Evolutionary conservation across 352 stramenopile genomes (phyloP).

Genomic region (Pythium myriotylum): DNA sequence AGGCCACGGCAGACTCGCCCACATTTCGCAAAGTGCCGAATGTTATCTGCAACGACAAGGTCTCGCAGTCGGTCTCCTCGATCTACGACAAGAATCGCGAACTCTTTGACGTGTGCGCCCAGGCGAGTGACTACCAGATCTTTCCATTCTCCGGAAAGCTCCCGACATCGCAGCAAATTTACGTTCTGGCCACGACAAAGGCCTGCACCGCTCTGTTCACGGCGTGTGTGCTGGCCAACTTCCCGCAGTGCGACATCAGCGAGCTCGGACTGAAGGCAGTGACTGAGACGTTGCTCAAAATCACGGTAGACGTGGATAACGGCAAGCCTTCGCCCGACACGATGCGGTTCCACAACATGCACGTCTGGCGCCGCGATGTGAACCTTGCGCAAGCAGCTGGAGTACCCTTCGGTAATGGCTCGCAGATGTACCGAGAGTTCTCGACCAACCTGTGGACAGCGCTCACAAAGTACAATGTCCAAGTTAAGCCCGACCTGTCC

Average conservation of each 20-base stretch:
- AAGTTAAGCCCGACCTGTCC: conserved; percentile 38
- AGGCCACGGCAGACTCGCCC: conserved; percentile 2
- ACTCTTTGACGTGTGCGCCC: conserved; percentile 57
- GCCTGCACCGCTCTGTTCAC: conserved; percentile 57
- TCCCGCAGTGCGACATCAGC: conserved; percentile 52
- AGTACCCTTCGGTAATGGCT: conserved; percentile 45
- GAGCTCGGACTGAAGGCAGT: conserved; percentile 46
- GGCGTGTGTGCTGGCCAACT: conserved; percentile 43
- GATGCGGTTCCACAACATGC: conserved; percentile 44
- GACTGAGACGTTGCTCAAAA: conserved; percentile 54
- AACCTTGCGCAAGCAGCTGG: conserved; percentile 43
- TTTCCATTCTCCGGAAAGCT: conserved; percentile 50
- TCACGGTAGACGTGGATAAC: conserved; percentile 51
- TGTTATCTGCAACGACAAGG: conserved; percentile 7
- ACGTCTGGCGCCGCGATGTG: conserved; percentile 52
- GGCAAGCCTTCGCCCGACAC: conserved; percentile 31
- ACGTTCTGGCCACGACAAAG: conserved; percentile 42
- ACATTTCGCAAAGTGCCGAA: conserved; percentile 10
- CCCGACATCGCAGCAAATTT: conserved; percentile 47
- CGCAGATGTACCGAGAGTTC: conserved; percentile 41
- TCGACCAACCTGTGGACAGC: conserved; percentile 32
- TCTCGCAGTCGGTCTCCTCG: conserved; percentile 19
- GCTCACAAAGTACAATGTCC: conserved; percentile 33
- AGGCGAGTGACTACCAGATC: conserved; percentile 55
- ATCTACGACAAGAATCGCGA: conserved; percentile 59